These are phyloP conservation scores for Candida yuanshanica DNA, from an alignment of 805 yeast genomes.

Conservation along the genomic window DNA sequence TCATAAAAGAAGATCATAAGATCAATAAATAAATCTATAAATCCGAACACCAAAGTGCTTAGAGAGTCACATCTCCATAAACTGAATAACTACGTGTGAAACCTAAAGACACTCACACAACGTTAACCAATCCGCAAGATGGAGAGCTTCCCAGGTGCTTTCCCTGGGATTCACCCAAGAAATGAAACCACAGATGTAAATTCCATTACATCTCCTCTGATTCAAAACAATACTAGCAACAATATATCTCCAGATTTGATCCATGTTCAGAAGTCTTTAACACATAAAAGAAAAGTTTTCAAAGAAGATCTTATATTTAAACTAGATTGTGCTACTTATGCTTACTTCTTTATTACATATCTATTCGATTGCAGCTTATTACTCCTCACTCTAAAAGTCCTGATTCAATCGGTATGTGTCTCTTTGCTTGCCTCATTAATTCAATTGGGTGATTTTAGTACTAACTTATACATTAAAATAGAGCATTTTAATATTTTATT, in stretches of 20 bases:
- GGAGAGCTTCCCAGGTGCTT: constrained; percentile 21
- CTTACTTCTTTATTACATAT: constrained; percentile 12
- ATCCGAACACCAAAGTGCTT: no score
- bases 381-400: constrained; percentile 9
- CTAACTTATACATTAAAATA: not conserved
- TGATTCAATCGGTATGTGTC: constrained; percentile 11
- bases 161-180: constrained; percentile 9
- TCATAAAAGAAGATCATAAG: no score
- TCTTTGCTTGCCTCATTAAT: no score
- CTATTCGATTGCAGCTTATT: constrained; percentile 24
- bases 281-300: constrained; percentile 11
- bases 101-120: no score
- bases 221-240: not conserved
- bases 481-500: constrained; percentile 1
- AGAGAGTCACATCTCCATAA: no score
- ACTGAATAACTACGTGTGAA: no score
- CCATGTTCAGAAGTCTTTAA: constrained; percentile 10
- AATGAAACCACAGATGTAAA: not conserved
- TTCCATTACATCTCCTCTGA: not conserved
- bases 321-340: constrained; percentile 7
- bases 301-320: constrained; percentile 9
- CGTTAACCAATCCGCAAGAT: constrained; percentile 2
- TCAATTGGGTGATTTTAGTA: no score
- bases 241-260: constrained; percentile 4
- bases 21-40: no score